phyloP scores from a whole-genome alignment of 441 rosid genomes.

The Cnidoscolus chayamansa region DNA sequence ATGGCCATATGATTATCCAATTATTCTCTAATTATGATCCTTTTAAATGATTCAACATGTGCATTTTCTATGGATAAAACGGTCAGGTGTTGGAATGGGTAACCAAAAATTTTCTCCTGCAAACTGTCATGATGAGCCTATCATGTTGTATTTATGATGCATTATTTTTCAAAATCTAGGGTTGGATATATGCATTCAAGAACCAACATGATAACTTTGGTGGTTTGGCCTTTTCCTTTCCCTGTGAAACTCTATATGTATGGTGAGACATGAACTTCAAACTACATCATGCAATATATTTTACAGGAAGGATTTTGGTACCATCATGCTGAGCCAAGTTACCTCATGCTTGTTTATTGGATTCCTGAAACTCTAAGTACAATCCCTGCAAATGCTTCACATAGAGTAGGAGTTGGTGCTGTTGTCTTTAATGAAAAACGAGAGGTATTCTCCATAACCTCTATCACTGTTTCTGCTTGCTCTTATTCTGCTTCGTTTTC shows the following conservation, averaged over 20 bases:
- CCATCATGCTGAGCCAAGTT: slow-evolving; percentile 82
- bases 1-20: not conserved
- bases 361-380: slow-evolving; percentile 62
- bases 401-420: slow-evolving; percentile 67
- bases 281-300: not conserved
- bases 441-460: slow-evolving; percentile 46
- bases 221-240: not conserved
- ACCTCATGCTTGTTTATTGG: slow-evolving; percentile 87
- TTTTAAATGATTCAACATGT: not conserved
- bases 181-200: not conserved
- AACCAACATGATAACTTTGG: not conserved
- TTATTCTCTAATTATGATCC: not conserved
- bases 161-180: not conserved
- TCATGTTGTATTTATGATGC: not conserved
- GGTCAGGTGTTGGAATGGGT: not conserved
- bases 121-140: not conserved
- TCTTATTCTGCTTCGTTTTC: not conserved
- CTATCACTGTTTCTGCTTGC: slow-evolving; percentile 13
- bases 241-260: not conserved
- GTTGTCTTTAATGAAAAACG: slow-evolving; percentile 63
- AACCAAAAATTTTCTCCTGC: not conserved
- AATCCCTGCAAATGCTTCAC: slow-evolving; percentile 80
- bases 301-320: slow-evolving; percentile 71
- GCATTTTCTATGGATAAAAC: not conserved
- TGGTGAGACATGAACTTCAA: not conserved